phyloP scores from a whole-genome alignment of 208 protist species.

The Tetramitus jugosus region DNA sequence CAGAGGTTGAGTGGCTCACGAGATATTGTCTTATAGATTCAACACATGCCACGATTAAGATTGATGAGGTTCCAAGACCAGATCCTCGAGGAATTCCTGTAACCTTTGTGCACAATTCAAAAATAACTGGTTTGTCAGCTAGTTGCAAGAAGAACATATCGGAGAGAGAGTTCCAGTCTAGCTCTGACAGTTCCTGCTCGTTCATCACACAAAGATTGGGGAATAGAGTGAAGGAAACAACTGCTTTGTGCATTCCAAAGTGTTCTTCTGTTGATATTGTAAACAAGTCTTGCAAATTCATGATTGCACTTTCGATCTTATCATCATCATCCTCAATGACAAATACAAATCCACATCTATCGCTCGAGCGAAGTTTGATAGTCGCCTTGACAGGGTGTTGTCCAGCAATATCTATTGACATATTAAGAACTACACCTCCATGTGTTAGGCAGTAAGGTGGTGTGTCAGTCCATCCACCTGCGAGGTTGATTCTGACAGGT shows the following conservation, averaged over 20 bases:
- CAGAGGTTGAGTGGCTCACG: neutral
- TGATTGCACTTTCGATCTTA: neutral
- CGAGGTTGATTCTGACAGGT: neutral
- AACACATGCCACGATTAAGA: neutral
- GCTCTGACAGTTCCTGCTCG: neutral
- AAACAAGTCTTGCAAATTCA: neutral
- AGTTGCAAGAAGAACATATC: no score
- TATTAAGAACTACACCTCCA: neutral
- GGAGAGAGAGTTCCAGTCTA: no score
- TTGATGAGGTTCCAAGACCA: neutral
- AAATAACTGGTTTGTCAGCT: no score
- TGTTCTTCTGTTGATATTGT: neutral
- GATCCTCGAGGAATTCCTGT: neutral
- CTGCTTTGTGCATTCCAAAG: neutral
- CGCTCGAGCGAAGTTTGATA: neutral
- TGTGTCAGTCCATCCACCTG: neutral
- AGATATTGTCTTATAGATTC: neutral
- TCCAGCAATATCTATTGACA: neutral
- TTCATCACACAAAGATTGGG: neutral
- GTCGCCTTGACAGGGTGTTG: neutral
- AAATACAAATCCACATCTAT: no score
- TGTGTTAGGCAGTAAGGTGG: neutral
- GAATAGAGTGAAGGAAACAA: neutral
- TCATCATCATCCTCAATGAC: no score
- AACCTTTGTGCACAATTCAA: neutral